A percentile compares a stretch with the other conserved stretches of the same genome.
Evolutionary conservation across 768 basidiomycete genomes (phyloP).

Genomic region (Tricholoma terreum): DNA sequence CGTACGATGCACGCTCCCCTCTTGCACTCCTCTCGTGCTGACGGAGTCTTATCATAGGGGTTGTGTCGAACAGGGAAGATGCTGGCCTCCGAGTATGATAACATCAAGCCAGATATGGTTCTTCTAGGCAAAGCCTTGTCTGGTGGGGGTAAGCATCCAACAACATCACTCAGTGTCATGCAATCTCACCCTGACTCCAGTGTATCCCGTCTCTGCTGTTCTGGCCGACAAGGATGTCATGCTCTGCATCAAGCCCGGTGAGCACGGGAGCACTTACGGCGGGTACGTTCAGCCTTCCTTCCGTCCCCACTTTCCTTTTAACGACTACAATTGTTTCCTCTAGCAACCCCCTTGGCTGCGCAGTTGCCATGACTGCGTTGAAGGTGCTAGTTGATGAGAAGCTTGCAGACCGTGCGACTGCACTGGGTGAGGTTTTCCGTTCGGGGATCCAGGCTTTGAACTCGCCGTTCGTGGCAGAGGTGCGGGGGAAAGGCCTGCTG

Average conservation of each 20-base stretch:
- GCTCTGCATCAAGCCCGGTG: constrained; percentile 91
- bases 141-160: constrained; percentile 71
- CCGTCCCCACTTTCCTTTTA: constrained; percentile 1
- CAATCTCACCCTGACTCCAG: constrained; percentile 31
- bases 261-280: constrained; percentile 95
- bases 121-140: constrained; percentile 96
- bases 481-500: constrained; percentile 84
- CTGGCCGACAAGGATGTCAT: constrained; percentile 89
- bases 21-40: not conserved
- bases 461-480: constrained; percentile 69
- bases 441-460: constrained; percentile 52
- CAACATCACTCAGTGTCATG: not conserved
- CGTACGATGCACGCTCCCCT: constrained; percentile 35
- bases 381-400: constrained; percentile 88
- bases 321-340: not conserved
- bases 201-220: constrained; percentile 96
- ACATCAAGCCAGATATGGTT: constrained; percentile 86
- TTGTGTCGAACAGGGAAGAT: constrained; percentile 92
- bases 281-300: constrained; percentile 53
- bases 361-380: constrained; percentile 92
- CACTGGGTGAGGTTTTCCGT: constrained; percentile 82
- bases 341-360: constrained; percentile 93
- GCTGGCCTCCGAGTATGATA: constrained; percentile 86
- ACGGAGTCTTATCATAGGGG: constrained; percentile 46
- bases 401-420: constrained; percentile 75